phyloP scores from a whole-genome alignment of 2,329 filamentous ascomycete species.

The Alternaria metachromatica region DNA sequence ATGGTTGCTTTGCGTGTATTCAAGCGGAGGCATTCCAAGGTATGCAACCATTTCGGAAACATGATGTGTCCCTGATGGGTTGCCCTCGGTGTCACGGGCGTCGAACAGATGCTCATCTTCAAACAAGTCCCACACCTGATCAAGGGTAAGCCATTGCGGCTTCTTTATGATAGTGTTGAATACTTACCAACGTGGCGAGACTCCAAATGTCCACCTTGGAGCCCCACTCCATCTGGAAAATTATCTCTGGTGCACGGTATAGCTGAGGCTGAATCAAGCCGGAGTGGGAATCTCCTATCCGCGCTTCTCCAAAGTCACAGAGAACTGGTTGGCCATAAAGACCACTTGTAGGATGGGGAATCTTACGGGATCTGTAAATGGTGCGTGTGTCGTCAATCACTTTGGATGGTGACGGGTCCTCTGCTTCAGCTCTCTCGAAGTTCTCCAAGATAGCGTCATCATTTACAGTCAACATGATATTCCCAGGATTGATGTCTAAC shows the following conservation, averaged over 20 bases:
- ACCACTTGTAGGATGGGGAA: conserved; percentile 42
- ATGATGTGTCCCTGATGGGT: conserved; percentile 36
- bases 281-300: conserved; percentile 38
- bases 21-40: conserved; percentile 32
- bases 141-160: conserved; percentile 17
- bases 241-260: conserved; percentile 51
- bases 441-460: conserved; percentile 47
- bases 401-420: conserved; percentile 50
- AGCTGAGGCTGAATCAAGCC: conserved; percentile 47
- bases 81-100: conserved; percentile 28
- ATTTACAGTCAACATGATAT: conserved; percentile 50
- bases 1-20: conserved; percentile 28
- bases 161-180: conserved; percentile 14
- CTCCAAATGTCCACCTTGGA: conserved; percentile 51
- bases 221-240: conserved; percentile 48
- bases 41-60: conserved; percentile 43
- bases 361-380: conserved; percentile 27
- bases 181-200: conserved; percentile 47
- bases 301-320: conserved; percentile 48
- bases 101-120: conserved; percentile 46
- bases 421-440: conserved; percentile 48
- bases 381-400: conserved; percentile 33
- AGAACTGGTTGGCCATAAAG: conserved; percentile 45
- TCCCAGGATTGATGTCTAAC: conserved; percentile 54
- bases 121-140: conserved; percentile 49